phyloP scores from a whole-genome alignment of 2,329 filamentous ascomycete species.

The Botrytis sinoallii region DNA sequence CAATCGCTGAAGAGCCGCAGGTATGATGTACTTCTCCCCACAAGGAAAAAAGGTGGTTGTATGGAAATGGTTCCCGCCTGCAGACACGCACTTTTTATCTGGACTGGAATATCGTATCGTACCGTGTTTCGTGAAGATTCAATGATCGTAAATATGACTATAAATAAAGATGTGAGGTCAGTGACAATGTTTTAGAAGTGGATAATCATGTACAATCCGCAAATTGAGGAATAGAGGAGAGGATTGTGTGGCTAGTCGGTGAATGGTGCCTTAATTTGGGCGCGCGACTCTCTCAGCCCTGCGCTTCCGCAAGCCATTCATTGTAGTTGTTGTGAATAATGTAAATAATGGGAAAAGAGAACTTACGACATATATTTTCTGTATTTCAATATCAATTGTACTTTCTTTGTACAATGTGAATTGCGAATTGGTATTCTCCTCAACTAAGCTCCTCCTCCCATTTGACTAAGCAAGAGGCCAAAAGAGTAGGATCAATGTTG shows the following conservation, averaged over 20 bases:
- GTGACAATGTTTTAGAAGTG: constrained; percentile 6
- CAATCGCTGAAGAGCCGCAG: constrained; percentile 27
- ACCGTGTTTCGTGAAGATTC: constrained; percentile 29
- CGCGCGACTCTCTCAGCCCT: constrained; percentile 17
- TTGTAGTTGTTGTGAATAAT: neutral
- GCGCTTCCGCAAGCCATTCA: neutral
- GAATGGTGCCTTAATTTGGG: constrained; percentile 11
- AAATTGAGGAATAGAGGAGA: constrained; percentile 13
- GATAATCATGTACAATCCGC: neutral
- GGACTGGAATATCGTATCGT: constrained; percentile 25
- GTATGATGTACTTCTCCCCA: constrained; percentile 23
- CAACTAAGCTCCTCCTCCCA: neutral
- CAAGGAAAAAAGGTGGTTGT: constrained; percentile 21
- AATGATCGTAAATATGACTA: constrained; percentile 21
- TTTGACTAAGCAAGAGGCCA: neutral
- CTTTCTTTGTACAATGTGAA: neutral
- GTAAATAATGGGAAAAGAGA: neutral
- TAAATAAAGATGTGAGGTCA: constrained; percentile 24
- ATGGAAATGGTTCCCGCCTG: constrained; percentile 15
- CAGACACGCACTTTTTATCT: constrained; percentile 19
- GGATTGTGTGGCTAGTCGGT: constrained; percentile 13
- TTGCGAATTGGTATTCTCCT: neutral
- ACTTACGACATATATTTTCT: neutral
- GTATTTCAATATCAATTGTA: neutral
- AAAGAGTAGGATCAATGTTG: neutral